Base-by-base conservation (phyloP, 495 filamentous ascomycete species). In the Penicillium egyptiacum region DNA sequence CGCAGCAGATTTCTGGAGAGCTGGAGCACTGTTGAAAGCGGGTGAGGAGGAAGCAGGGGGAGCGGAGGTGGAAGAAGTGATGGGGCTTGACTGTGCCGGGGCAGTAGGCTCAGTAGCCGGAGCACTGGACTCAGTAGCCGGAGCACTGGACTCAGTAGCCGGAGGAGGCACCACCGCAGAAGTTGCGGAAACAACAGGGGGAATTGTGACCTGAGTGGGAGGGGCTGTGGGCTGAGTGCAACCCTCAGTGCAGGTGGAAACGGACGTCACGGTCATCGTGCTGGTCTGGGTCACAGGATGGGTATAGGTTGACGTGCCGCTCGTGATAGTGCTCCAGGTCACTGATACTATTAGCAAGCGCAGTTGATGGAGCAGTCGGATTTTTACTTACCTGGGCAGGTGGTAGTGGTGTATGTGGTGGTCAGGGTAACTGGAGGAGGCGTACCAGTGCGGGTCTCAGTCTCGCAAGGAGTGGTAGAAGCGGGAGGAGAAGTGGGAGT, bases 271-370 rank as follows among this genome's bases (percentile, higher is more conserved):
- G 30, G 58, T 69, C 7, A 65, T 6, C 17, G 70, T 65, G 47
- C 53, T 69, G 4, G 65, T 71, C 17, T 56, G 23, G 35, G 69
- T 70, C 12, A 67, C 61, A 0, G 72, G 70, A 5, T 58, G 50
- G 14, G 64, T 74, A 5, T 64, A 53, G 42, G 66, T 61, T 28
- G 61, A 48, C 10, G 67, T 64, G 20, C 61, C 63, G 39, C 58
- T 72, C 1, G 66, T 64, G 23, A 66, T 56, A 14, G 60, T 65
- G n/a, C 48, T 64, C 48, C 60, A 65, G 19, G 58, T 64, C 14
- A 72, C 65, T 62, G 11, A 8, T 9, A n/a, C 39, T 16, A 26
- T 65, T 53, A 65, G 59, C 41, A 53, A 44, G 50, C 26, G 19
- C 12, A 22, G 9, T 11, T n/a, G 3, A 39, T 1, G 3, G 7